Evolutionary conservation across 2,329 filamentous ascomycete genomes (phyloP), one percentile per base, ranked within the genome.

Genomic region (Aspergillus novofumigatus): DNA sequence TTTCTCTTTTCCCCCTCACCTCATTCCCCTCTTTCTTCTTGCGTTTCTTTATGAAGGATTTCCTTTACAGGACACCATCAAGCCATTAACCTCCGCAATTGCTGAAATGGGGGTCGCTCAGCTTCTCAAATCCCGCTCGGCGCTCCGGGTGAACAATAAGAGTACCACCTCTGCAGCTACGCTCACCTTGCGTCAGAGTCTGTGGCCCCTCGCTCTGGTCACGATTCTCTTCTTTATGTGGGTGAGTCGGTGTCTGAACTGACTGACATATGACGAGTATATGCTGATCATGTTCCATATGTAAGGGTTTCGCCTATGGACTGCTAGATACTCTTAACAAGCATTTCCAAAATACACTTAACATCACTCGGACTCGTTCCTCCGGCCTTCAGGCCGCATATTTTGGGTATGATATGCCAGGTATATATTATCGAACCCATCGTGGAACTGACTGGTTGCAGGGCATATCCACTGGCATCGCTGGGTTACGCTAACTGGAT

Each of bases 311-410:
- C n/a, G 76, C 78, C 29, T 80, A 80, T 64, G 77, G 78, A n/a
- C 62, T 81, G 60, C 66, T 78, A 32, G 78, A 81, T 66, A 78
- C 78, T 3, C 67, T 81, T 50, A 81, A 81, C 66, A 80, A 80
- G 57, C 82, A 85, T 67, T 85, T 86, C 69, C 83, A 85, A 61
- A 81, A 79, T 52, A 81, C 80, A 2, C 74, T 85, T 14, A 67
- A 74, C 56, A 84, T 86, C 59, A 80, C 77, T 32, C 79, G 81
- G 56, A 80, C 81, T 38, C 77, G 84, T 57, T 86, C 84, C 0
- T 82, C 84, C 11, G 86, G 85, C 53, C 78, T 88, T 1, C 84
- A 87, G 62, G 85, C 80, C 38, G 81, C 84, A 1, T 88, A 88
- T 69, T 88, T 87, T 65, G 85, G 84, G 78, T 83, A 69, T 51